Percentiles rank a stretch among this genome's conserved stretches.
Conservation (phyloP, 345 rosid species). For the Dipteronia sinensis region DNA sequence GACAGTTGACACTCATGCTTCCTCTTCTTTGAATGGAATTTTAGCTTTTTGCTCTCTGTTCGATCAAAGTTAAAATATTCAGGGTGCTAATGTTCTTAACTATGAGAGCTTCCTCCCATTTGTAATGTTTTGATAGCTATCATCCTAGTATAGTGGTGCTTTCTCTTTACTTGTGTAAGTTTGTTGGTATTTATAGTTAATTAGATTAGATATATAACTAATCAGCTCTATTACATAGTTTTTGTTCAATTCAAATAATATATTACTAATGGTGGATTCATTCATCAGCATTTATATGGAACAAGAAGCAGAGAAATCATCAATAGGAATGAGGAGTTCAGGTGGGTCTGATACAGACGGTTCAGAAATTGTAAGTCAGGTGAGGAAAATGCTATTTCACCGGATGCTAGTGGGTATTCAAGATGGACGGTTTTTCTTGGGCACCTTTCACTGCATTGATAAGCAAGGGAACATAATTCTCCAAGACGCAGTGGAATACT, state of each 20-base stretch:
- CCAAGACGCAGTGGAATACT: conserved; percentile 85
- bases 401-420: conserved; percentile 79
- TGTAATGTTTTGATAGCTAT: not conserved
- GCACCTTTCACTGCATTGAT: conserved; percentile 87
- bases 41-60: not conserved
- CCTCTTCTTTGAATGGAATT: too few species aligned
- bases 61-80: not conserved
- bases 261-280: not conserved
- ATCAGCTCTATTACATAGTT: not conserved
- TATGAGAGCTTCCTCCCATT: not conserved
- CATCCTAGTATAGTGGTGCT: not conserved
- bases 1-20: too few species aligned
- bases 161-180: too few species aligned
- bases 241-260: not conserved
- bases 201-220: not conserved
- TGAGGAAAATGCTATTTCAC: conserved; percentile 65
- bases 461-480: conserved; percentile 92
- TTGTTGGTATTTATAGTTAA: not conserved
- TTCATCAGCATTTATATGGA: conserved; percentile 29
- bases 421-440: conserved; percentile 91
- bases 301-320: conserved; percentile 22
- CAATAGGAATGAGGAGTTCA: conserved; percentile 26
- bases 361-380: conserved; percentile 43
- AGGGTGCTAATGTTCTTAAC: not conserved
- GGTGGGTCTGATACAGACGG: conserved; percentile 30